Evolutionary conservation across 2,329 filamentous ascomycete species (phyloP), one percentile per base, ranked within the genome.

Genomic region (Microascus cirrosus): DNA sequence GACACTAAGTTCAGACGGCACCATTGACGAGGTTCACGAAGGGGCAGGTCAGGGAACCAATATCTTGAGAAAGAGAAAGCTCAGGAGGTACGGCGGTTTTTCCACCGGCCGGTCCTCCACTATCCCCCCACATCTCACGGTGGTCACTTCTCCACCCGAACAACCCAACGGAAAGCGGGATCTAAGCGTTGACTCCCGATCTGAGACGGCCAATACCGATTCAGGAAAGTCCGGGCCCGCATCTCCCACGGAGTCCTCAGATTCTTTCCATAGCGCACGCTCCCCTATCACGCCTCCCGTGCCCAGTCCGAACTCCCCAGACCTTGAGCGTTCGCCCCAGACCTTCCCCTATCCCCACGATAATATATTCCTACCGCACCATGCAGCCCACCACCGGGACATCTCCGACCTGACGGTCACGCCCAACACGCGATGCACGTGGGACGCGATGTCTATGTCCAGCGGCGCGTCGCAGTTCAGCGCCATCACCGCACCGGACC

Each of bases 191-290:
- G 12, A 28, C 28, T 15, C 35, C 55, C 5, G 59, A 60, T 25
- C 60, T 50, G 51, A 62, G 60, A 18, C 61, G 60, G 55, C 61
- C 62, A 25, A 65, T 48, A 66, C 74, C 20, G 71, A 75, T 24
- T 73, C 74, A 11, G 66, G 45, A 12, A 54, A 66, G 57, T 54
- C 63, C 45, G 64, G 54, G 13, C 35, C 67, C 12, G 64, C 68
- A n/a, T 80, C 79, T 11, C 74, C 77, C 4, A 72, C 73, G 34
- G 72, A 66, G 39, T 75, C 75, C 15, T 67, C 74, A 18, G 79
- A 81, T 56, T 82, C 81, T 1, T 82, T 83, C 61, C 78, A 80
- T 63, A 80, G 75, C 58, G 71, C 75, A 5, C 72, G 79, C 61
- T 57, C 55, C 76, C 77, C 69, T 74, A 28, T 67, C 75, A 2